Evolutionary conservation across 2,329 filamentous ascomycete species (phyloP), one percentile per base, ranked within the genome.

Genomic region (Exophiala xenobiotica): DNA sequence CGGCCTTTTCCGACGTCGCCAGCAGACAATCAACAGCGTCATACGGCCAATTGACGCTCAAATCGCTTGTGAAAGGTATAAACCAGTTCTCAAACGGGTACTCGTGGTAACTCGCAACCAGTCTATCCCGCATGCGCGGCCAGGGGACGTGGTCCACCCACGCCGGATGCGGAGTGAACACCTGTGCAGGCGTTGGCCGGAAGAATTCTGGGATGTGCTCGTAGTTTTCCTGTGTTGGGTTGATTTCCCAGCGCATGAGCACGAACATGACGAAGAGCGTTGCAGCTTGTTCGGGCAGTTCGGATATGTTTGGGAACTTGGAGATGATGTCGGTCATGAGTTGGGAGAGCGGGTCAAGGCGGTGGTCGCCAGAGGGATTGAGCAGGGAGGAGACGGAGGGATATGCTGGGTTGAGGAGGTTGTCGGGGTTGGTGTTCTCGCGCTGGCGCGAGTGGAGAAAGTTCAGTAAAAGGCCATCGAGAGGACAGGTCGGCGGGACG

Each of bases 141-240:
- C 88, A 96, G 0, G 88, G 87, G 3, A 95, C 59, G 64, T 92
- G 82, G 65, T 95, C 90, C 24, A 90, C 78, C 90, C 90, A 96
- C 1, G 81, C 80, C 1, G 90, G 86, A 67, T 96, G 90, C 0
- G 82, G 71, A 0, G 72, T 78, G 48, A 81, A 77, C 12, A 88
- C 70, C 65, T 95, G 90, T 5, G 78, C 78, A 0, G 80, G 76
- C 1, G 79, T 74, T 1, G 90, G 90, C 0, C 78, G 78, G 31
- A 85, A 72, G 82, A 87, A 95, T 3, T 82, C 76, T 0, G 90
- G 90, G 8, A 96, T 71, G 3, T 86, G 79, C 19, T 89, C 81
- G 67, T 87, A 91, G 70, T 90, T 95, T 60, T 90, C 86, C 54
- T 79, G 78, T 0, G 88, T 88, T 0, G 90, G 89, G 22, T 81